Evolutionary conservation across 805 yeast genomes (phyloP), one percentile per base, ranked within the genome.

Genomic region (Ogataea populi-albae): DNA sequence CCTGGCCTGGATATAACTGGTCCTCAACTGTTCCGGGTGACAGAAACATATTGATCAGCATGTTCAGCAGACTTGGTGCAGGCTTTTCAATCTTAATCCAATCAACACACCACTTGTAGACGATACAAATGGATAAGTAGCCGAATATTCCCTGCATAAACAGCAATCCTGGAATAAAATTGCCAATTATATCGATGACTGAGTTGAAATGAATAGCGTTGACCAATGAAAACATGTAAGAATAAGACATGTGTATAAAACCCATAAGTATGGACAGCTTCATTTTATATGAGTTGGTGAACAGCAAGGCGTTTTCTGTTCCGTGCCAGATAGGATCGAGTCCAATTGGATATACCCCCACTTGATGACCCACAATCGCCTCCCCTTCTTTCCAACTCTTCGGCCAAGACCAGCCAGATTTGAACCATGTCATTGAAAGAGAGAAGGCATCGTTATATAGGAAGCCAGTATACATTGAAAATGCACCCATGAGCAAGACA

Each of bases 141-240:
- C 98, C 98, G 58, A 93, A 93, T 30, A 93, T 91, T 34, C 95
- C 83, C 63, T 88, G 95, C 96, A 93, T 87, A 64, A 93, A 93
- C 32, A 93, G 66, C 38, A 93, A 68, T 24, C 98, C 96, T 2
- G 98, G 98, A 40, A 91, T 71, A 55, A 93, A 93, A 65, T 91
- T 93, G 41, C 98, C 98, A 51, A 84, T 64, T 27, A 93, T 78
- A 58, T 93, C 97, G 47, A 93, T 78, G 31, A 61, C 59, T 24
- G 88, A 81, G 27, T 79, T 66, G 69, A 78, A 86, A 57, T 73
- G 74, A 21, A 75, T 50, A 51, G 81, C 81, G 61, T 93, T 93
- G 37, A 85, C 89, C 45, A 85, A 73, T 15, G 97, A 87, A 55
- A 89, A 88, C 61, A 78, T 59, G 56, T 78, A 82, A 4, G 96